Base-by-base conservation (phyloP, 164 flowering plant genomes). In the Kalanchoe fedtschenkoi region DNA sequence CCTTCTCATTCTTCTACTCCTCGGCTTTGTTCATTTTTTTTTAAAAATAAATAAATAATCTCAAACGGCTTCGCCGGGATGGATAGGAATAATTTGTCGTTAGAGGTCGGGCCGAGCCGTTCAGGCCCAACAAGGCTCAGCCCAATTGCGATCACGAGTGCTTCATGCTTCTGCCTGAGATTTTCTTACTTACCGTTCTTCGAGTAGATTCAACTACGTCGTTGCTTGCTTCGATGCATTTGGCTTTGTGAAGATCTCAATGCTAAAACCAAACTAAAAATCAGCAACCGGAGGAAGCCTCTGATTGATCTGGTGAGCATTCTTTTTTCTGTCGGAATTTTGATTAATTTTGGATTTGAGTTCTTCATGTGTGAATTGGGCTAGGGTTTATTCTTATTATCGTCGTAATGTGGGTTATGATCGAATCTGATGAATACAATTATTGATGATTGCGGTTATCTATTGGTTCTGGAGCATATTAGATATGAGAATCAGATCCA, bases 141-240 rank as follows among this genome's bases (percentile, higher is more conserved):
- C 22, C 21, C 51, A 43, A 37, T 9, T 37, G 1, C 11, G 39
- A 37, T 37, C 11, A 37, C 39, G 11, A 6, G 39, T 37, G 6
- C 11, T 2, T 10, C 43, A 39, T 10, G 43, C 15, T 26, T 51
- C 56, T 51, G 56, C 56, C 26, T 51, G 32, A 24, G 56, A 29
- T 51, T 11, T 51, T 51, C 56, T 51, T 28, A 51, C 56, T 51
- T 51, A 51, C 56, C 56, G 32, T 51, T 51, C 56, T 51, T 51
- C 56, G 14, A 8, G 11, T 8, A 37, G 2, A 37, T 37, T 37
- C 39, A 37, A 37, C 10, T 4, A 47, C 26, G 30, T 47, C 30
- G 15, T 47, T 6, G 32, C 26, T 51, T 26, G 56, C 56, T 51
- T 51, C 56, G 56, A 30, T 51, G 56, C 32, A 17, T 5, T 43